Percentiles rank a stretch among this genome's conserved stretches.
Conservation (phyloP, 768 basidiomycete species). For the Lepiota venenata region DNA sequence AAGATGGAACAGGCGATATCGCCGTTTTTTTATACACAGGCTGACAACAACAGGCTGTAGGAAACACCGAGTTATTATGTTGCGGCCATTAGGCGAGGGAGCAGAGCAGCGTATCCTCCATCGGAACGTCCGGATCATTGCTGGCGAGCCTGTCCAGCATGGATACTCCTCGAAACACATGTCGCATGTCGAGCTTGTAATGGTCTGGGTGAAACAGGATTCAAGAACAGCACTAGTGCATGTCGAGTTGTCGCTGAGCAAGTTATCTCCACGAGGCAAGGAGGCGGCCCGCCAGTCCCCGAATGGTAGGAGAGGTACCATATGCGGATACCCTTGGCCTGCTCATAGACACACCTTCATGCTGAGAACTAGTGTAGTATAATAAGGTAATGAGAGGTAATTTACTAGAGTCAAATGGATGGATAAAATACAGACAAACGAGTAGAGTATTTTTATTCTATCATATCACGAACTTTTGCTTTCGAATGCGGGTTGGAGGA, state of each 20-base stretch:
- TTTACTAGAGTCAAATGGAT: not conserved
- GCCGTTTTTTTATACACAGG: no score
- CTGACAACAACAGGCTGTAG: no score
- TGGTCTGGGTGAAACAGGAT: not conserved
- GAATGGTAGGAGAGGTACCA: conserved; percentile 1
- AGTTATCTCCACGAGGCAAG: not conserved
- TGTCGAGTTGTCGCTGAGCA: no score
- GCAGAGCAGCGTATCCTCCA: no score
- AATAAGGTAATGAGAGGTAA: not conserved
- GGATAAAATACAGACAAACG: conserved; percentile 6
- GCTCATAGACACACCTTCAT: not conserved
- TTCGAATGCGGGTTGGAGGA: not conserved
- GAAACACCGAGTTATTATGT: no score
- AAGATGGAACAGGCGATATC: no score
- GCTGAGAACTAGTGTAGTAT: not conserved
- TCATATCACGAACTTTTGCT: not conserved
- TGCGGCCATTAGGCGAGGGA: no score
- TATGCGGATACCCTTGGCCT: not conserved
- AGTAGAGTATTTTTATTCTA: not conserved
- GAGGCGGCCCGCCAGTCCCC: not conserved
- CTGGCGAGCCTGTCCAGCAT: no score
- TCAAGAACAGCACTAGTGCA: not conserved
- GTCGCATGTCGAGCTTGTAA: no score
- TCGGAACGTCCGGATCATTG: no score
- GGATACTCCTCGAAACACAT: no score